A percentile compares a stretch with the other conserved stretches of the same genome.
Conservation (phyloP, 331 rosid species). For the Quercus lobata region DNA sequence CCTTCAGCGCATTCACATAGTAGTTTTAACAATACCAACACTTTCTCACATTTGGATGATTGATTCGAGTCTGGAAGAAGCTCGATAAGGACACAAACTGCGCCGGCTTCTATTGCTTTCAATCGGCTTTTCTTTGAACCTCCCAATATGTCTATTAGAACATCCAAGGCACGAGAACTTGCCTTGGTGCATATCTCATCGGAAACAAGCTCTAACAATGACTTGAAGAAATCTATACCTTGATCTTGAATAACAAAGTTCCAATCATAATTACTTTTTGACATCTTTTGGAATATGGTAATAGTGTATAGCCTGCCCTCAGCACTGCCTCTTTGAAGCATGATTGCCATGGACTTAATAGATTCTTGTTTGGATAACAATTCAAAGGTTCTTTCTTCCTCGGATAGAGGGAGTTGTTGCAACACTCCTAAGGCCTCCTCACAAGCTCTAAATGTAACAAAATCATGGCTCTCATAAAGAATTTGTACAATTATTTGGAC, state of each 20-base stretch:
- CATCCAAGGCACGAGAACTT: conserved; percentile 37
- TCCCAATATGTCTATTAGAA: conserved; percentile 29
- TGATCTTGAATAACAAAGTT: conserved; percentile 31
- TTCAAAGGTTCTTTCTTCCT: conserved; percentile 13
- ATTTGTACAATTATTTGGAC: conserved; percentile 31
- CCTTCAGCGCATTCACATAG: conserved; percentile 54
- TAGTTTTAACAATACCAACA: conserved; percentile 25
- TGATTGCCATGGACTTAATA: conserved; percentile 28
- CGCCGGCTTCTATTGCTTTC: conserved; percentile 52
- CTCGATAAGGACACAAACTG: conserved; percentile 42
- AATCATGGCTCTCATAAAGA: conserved; percentile 31
- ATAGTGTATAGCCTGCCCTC: conserved; percentile 38
- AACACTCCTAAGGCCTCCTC: conserved; percentile 51
- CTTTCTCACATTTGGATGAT: conserved; percentile 38
- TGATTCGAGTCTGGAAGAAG: conserved; percentile 35
- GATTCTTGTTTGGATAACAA: conserved; percentile 24
- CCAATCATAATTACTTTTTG: conserved; percentile 35
- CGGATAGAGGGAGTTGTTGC: conserved; percentile 17
- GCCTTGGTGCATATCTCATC: conserved; percentile 44
- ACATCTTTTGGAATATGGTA: conserved; percentile 29
- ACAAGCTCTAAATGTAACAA: conserved; percentile 34
- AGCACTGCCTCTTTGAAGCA: conserved; percentile 44
- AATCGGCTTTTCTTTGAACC: conserved; percentile 35
- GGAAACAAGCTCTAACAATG: conserved; percentile 46
- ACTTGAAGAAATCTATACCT: conserved; percentile 43